Base-by-base conservation (phyloP, 169 alveolate genomes). In the Eimeria zaria region DNA sequence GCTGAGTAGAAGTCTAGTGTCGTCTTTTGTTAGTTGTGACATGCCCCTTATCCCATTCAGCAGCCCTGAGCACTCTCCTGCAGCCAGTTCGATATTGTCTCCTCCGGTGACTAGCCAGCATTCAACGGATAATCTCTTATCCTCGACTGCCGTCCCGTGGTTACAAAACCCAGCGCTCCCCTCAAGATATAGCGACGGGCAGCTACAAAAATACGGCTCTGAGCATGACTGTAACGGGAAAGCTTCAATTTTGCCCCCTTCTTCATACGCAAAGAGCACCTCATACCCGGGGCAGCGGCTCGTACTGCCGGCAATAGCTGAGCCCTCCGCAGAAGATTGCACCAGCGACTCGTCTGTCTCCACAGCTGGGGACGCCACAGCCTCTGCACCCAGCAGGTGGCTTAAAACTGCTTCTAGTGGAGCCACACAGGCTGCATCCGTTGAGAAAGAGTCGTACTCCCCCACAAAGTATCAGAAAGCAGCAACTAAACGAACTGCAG, bases 41-140 rank as follows among this genome's bases (percentile, higher is more conserved):
- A 60, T 87, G 94, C 80, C 80, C 8, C 80, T 64, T 27, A 87
- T 62, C 36, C 94, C 94, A 7, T 87, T 87, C 83, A 62, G 94
- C 83, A 87, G 94, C 64, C 94, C 94, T 60, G 94, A 62, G 64
- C 80, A 64, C 30, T 87, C 94, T 55, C 81, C 94, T 2, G 94
- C 94, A 87, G 83, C 83, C 16, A 62, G 81, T 69, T 9, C 94
- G 36, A 44, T 87, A n/a, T 36, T 64, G 36, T 30, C 80, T 27
- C 55, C 62, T 74, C 83, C 62, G n/a, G 1, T 74, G 60, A 39
- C 94, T 36, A 41, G 80, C 83, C 55, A 48, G 78, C 81, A 55
- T 22, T 87, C 81, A 80, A 48, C 69, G 22, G 94, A 87, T 7
- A 64, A 41, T 46, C 7, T 62, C 44, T 64, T 74, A 64, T 48